Percentiles rank a stretch among this genome's conserved stretches.
Evolutionary conservation across 768 basidiomycete genomes (phyloP).

Genomic region (Agrocybe praecox): DNA sequence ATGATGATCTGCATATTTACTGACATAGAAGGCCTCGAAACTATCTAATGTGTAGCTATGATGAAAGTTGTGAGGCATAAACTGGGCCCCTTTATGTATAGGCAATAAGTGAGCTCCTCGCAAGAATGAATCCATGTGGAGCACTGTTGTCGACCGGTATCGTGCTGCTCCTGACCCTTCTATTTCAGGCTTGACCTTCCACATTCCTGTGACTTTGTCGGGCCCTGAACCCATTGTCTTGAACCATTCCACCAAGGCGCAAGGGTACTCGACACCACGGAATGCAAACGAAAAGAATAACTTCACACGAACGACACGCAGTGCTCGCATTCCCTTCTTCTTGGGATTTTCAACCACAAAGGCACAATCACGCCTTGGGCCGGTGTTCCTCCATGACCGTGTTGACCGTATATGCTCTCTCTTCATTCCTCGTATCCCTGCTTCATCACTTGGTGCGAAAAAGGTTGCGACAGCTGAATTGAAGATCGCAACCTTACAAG

Average conservation of each 20-base stretch:
- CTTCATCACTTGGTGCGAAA: conserved; percentile 37
- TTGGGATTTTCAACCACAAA: conserved; percentile 19
- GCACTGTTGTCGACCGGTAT: neutral
- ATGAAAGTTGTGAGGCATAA: conserved; percentile 3
- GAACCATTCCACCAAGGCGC: conserved; percentile 34
- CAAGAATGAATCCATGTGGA: conserved; percentile 7
- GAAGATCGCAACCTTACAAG: conserved; percentile 19
- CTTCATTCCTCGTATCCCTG: conserved; percentile 28
- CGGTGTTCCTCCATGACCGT: conserved; percentile 26
- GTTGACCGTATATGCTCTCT: conserved; percentile 29
- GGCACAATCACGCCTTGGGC: conserved; percentile 29
- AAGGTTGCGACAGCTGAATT: conserved; percentile 31
- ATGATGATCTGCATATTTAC: conserved; percentile 10
- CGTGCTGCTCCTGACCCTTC: no score
- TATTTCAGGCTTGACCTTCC: conserved; percentile 31
- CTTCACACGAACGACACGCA: conserved; percentile 26
- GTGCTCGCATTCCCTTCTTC: conserved; percentile 21
- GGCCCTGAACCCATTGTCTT: conserved; percentile 18
- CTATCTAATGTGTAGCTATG: conserved; percentile 1
- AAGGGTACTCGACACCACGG: conserved; percentile 16
- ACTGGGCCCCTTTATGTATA: neutral
- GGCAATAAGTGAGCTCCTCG: conserved; percentile 6
- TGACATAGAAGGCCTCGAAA: conserved; percentile 7
- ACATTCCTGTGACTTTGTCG: conserved; percentile 31
- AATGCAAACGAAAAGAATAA: conserved; percentile 28